Evolutionary conservation across 768 basidiomycete genomes (phyloP), one percentile per base, ranked within the genome.

Genomic region (Tulasnella sp.): DNA sequence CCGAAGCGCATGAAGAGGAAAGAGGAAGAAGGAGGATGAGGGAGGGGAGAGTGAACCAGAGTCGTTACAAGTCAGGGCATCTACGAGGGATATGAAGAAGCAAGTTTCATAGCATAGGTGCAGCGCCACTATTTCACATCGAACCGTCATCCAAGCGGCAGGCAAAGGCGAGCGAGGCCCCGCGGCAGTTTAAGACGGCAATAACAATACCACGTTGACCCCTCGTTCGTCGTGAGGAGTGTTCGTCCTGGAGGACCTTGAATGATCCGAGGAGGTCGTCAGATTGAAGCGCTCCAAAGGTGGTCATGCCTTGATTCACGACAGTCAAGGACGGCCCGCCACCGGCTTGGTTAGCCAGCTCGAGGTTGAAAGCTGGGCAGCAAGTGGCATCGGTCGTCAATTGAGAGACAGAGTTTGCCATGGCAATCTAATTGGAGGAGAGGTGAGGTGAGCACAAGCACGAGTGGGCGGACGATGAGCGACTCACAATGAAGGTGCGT

Each of bases 181-280:
- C 57, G 19, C 49, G 45, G 31, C 24, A 38, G 45, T 29, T 50
- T n/a, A 59, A 46, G 31, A 50, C 29, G 25, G 49, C 57, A n/a
- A 59, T 19, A 46, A 59, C 57, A n/a, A 59, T 49, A 12, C 57
- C 57, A 12, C 9, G 29, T 22, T 46, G 24, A 3, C 57, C 57
- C 34, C 30, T 30, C 25, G 29, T 30, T 41, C 42, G 29, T 27
- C 45, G 45, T 22, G 49, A n/a, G n/a, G 45, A 4, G 42, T 59
- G 57, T 34, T 59, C 57, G n/a, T 59, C 48, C 30, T 42, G 46
- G 57, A 59, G 57, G 2, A 59, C 57, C 2, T 29, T 49, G 57
- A 59, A 59, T 19, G 57, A 22, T 19, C 57, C 57, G 2, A 59
- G 30, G 19, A 59, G 45, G 57, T 59, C 57, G 34, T 59, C 57